These are phyloP conservation scores for Pascua sp. DNA, from an alignment of 1,284 basidiomycete species.

Conservation along the genomic window DNA sequence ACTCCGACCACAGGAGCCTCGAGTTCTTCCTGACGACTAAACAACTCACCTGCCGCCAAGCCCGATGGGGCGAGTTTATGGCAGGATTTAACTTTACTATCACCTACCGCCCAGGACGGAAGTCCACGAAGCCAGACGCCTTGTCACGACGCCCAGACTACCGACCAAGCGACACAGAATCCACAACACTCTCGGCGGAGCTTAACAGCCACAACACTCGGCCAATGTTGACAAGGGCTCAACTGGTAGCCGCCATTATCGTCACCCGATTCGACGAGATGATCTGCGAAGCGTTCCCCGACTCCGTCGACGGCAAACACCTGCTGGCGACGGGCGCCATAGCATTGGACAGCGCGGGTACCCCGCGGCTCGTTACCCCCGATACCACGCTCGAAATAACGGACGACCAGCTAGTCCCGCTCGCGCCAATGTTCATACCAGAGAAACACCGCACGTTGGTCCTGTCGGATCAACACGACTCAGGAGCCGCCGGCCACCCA, in stretches of 20 bases:
- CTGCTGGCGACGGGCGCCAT: no score
- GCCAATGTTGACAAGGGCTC: neutral
- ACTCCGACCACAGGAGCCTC: slow-evolving; percentile 55
- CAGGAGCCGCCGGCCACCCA: slow-evolving; percentile 47
- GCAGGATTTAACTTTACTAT: slow-evolving; percentile 48
- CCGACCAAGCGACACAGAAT: slow-evolving; percentile 39
- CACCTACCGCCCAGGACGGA: slow-evolving; percentile 46
- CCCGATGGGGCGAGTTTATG: slow-evolving; percentile 48
- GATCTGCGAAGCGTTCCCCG: no score
- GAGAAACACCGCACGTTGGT: neutral
- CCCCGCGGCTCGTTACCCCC: no score
- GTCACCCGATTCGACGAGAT: no score
- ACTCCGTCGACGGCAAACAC: no score
- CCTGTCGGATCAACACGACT: slow-evolving; percentile 28
- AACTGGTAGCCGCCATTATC: neutral
- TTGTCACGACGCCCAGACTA: slow-evolving; percentile 45
- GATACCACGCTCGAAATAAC: no score
- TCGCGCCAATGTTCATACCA: neutral
- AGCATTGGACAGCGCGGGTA: no score
- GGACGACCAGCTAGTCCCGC: no score
- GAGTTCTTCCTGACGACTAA: slow-evolving; percentile 48
- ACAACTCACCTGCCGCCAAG: slow-evolving; percentile 50
- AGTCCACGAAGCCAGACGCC: slow-evolving; percentile 44
- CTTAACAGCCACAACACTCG: slow-evolving; percentile 53
- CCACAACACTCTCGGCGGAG: slow-evolving; percentile 40